phyloP scores from a whole-genome alignment of 78 protist species.

The Speleostelium caveatum region DNA sequence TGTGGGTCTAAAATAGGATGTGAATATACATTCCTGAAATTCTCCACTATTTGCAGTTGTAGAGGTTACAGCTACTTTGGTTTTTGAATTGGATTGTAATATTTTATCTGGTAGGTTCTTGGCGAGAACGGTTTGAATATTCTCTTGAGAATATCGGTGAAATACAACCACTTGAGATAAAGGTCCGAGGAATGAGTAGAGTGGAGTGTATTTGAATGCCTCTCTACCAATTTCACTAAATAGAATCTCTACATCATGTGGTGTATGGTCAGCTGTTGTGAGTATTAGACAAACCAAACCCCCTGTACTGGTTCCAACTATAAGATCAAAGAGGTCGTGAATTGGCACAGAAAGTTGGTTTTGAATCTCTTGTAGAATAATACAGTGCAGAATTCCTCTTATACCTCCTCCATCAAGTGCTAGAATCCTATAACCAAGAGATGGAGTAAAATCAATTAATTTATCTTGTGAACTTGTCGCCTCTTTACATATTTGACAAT shows the following conservation, averaged over 20 bases:
- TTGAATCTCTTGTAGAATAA: slow-evolving; percentile 4
- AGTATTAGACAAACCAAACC: slow-evolving; percentile 5
- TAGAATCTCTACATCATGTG: not conserved
- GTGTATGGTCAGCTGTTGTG: not conserved
- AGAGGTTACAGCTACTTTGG: slow-evolving; percentile 5
- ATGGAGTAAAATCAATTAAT: not conserved
- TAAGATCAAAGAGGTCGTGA: slow-evolving; percentile 4
- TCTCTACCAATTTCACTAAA: not conserved
- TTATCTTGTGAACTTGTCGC: not conserved
- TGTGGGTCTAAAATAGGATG: not conserved
- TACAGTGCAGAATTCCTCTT: slow-evolving; percentile 26
- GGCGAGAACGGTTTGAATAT: not conserved
- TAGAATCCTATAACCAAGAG: slow-evolving; percentile 22
- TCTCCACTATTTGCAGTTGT: not conserved
- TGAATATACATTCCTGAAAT: not conserved
- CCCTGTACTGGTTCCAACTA: slow-evolving; percentile 7
- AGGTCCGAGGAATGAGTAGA: not conserved
- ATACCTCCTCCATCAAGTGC: slow-evolving; percentile 51
- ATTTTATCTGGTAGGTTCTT: not conserved
- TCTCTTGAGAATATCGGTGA: not conserved
- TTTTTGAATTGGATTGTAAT: not conserved
- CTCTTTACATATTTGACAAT: not conserved
- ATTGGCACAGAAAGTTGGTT: slow-evolving; percentile 1
- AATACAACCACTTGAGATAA: not conserved
- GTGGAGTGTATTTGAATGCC: not conserved